Percentiles rank a stretch among this genome's conserved stretches.
These are phyloP conservation scores for Heliosperma pusillum DNA, from an alignment of 148 eudicot species.

Conservation along the genomic window DNA sequence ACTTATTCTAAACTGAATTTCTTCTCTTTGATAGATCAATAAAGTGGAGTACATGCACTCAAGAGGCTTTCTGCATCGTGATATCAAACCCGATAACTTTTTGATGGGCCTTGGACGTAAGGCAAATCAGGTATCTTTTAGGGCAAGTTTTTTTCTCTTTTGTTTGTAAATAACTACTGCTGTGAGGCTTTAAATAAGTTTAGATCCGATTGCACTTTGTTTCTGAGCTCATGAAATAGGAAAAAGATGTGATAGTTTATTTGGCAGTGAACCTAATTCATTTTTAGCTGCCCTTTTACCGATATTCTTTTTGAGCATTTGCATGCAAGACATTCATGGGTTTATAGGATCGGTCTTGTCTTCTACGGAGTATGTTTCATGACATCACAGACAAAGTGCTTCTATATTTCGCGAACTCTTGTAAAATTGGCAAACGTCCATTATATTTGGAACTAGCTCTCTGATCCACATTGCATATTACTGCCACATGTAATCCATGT, in stretches of 20 bases:
- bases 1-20: slow-evolving; percentile 8
- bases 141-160: neutral
- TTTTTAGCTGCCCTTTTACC: neutral
- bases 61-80: slow-evolving; percentile 98
- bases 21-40: slow-evolving; percentile 46
- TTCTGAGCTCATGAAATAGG: neutral
- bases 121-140: slow-evolving; percentile 83
- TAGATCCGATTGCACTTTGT: neutral
- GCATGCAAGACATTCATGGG: neutral
- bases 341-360: neutral
- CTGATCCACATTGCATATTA: no score
- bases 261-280: neutral
- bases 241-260: neutral
- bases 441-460: no score
- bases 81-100: slow-evolving; percentile 96
- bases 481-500: no score
- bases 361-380: no score
- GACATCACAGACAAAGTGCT: no score
- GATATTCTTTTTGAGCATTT: neutral
- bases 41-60: slow-evolving; percentile 94
- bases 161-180: neutral
- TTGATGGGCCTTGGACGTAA: slow-evolving; percentile 97
- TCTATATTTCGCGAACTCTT: no score
- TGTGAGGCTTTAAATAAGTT: neutral
- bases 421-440: no score